phyloP scores from a whole-genome alignment of 2,329 filamentous ascomycete genomes.

The Exserohilum rostratum region DNA sequence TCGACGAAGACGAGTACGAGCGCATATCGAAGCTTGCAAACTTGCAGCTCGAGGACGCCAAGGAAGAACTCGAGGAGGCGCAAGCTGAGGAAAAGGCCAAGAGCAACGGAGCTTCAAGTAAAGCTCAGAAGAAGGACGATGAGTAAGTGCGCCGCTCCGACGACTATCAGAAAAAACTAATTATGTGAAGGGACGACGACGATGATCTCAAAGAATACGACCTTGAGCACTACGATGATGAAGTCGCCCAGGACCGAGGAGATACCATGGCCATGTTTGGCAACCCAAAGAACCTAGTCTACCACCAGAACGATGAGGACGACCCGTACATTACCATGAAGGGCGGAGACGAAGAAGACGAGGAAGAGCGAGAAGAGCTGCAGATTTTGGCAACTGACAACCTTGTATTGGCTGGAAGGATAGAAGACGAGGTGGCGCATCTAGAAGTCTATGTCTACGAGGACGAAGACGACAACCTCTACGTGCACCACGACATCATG shows the following conservation, averaged over 20 bases:
- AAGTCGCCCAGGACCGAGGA: slow-evolving; percentile 71
- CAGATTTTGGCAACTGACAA: slow-evolving; percentile 94
- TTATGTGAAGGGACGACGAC: slow-evolving; percentile 57
- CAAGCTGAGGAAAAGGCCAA: slow-evolving; percentile 55
- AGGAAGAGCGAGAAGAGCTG: slow-evolving; percentile 90
- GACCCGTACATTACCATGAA: slow-evolving; percentile 96
- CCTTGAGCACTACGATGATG: slow-evolving; percentile 92
- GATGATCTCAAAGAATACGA: slow-evolving; percentile 96
- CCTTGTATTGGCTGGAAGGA: slow-evolving; percentile 85
- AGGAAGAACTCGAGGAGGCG: slow-evolving; percentile 71
- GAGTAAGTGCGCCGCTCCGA: slow-evolving; percentile 17
- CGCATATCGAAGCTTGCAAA: slow-evolving; percentile 59
- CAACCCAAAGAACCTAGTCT: slow-evolving; percentile 90
- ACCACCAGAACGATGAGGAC: slow-evolving; percentile 91
- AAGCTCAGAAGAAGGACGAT: slow-evolving; percentile 30
- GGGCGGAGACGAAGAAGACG: slow-evolving; percentile 70
- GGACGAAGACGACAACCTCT: slow-evolving; percentile 92
- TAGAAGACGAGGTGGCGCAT: slow-evolving; percentile 96
- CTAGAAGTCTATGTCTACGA: slow-evolving; percentile 98
- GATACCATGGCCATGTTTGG: slow-evolving; percentile 91
- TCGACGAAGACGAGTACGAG: slow-evolving; percentile 59
- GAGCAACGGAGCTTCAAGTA: slow-evolving; percentile 33
- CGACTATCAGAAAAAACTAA: slow-evolving; percentile 15
- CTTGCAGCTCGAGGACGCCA: slow-evolving; percentile 84
- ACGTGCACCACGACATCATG: slow-evolving; percentile 99